Evolutionary conservation across 441 rosid genomes (phyloP).

Genomic region (Adansonia gregorii): DNA sequence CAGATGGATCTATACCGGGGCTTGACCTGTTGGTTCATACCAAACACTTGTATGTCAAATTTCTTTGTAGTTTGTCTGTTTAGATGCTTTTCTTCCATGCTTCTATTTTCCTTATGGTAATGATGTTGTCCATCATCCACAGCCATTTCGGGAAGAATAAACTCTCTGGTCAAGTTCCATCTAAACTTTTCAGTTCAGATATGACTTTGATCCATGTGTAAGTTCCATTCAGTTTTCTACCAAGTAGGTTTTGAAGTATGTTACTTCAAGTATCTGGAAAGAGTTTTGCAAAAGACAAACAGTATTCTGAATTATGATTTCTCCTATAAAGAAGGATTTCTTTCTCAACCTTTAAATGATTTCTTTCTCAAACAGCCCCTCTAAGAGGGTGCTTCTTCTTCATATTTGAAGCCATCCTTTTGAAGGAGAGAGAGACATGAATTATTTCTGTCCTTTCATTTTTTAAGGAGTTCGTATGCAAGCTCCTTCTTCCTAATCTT

Average conservation of each 20-base stretch:
- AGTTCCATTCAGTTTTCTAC: conserved; percentile 17
- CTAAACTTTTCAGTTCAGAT: conserved; percentile 18
- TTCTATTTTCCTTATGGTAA: not conserved
- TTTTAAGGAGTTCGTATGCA: not conserved
- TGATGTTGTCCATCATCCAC: not conserved
- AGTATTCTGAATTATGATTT: not conserved
- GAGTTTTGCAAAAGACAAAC: conserved; percentile 11
- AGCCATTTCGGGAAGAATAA: conserved; percentile 29
- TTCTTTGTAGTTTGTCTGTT: not conserved
- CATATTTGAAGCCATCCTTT: not conserved
- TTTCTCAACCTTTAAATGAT: conserved; percentile 1
- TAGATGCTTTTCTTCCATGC: not conserved
- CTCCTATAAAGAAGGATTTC: not conserved
- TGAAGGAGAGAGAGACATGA: not conserved
- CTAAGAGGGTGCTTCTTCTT: conserved; percentile 16
- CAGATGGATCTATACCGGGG: conserved; percentile 62
- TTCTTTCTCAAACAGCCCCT: not conserved
- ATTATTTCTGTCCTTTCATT: not conserved
- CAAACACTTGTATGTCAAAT: conserved; percentile 66
- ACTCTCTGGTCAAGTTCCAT: conserved; percentile 20
- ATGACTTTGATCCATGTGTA: conserved; percentile 26
- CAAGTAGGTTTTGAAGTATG: not conserved
- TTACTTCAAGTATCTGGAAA: not conserved
- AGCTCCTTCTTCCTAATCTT: not conserved
- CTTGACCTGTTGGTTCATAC: conserved; percentile 66